Base-by-base conservation (phyloP, 2,329 filamentous ascomycete species). In the Colletotrichum kahawae region DNA sequence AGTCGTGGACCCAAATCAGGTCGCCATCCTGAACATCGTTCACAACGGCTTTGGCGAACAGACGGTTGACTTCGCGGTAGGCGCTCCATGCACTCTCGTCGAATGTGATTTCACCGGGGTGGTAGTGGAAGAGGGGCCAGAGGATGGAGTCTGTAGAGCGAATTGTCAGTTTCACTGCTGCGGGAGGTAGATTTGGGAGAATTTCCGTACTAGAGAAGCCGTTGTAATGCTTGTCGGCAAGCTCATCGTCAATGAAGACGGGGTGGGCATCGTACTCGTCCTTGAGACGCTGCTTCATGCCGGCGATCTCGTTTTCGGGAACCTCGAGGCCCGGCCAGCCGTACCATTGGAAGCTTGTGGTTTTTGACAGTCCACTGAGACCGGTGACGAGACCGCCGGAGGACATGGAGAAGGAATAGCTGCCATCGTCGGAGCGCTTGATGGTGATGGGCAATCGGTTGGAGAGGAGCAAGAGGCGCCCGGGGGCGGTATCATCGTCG, bases 101-200 rank as follows among this genome's bases (percentile, higher is more conserved):
- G 84, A 98, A 98, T 59, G 95, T 98, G 80, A 98, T 98, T 88
- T 98, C 96, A 82, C 96, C 96, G 66, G 97, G 96, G 85, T 99
- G 97, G 87, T 98, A 98, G 87, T 98, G 97, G 88, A 99, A 98
- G 51, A 99, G 92, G 4, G 97, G 97, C 97, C 97, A 99, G 76
- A 99, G 93, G 83, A 98, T 98, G 9, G 95, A 97, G 85, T 99
- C 95, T 96, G 78, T 13, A 27, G 16, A 34, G 27, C 12, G 38
- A 4, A 6, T 6, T n/a, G 48, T 77, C 27, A 77, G 76, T 59
- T 31, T 43, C 21, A 65, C 12, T 51, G 31, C 56, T 18, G 16
- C 60, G 82, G 18, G 36, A 29, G 16, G 34, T 2, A 21, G 2
- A 14, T 2, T 34, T 34, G 51, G n/a, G 16, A 67, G 18, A 34